Conservation (phyloP, 495 filamentous ascomycete species). For the Aspergillus campestris region DNA sequence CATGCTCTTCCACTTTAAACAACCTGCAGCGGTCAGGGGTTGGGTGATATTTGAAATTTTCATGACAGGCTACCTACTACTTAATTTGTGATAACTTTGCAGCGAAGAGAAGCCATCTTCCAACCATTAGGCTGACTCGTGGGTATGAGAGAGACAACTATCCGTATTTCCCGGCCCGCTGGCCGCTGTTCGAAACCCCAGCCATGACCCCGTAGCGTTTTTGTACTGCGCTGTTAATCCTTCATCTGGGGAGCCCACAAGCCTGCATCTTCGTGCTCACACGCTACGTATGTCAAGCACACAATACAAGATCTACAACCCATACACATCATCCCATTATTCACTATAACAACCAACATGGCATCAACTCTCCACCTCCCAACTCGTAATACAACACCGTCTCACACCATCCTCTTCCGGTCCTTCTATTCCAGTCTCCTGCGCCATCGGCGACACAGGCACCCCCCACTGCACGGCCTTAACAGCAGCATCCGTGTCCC, state of each 20-base stretch:
- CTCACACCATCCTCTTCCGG: no score
- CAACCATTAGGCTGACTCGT: slow-evolving; percentile 24
- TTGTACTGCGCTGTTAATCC: slow-evolving; percentile 30
- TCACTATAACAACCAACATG: no score
- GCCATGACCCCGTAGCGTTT: slow-evolving; percentile 25
- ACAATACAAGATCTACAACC: no score
- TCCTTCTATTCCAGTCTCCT: no score
- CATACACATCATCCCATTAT: no score
- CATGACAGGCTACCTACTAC: slow-evolving; percentile 15
- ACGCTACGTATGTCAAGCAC: slow-evolving; percentile 3
- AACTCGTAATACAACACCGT: no score
- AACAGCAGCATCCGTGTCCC: no score
- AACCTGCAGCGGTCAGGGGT: no score
- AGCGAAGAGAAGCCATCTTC: slow-evolving; percentile 16
- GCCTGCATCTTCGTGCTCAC: slow-evolving; percentile 36
- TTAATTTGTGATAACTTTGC: slow-evolving; percentile 18
- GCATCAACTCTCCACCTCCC: no score
- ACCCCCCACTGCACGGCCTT: no score
- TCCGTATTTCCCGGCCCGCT: slow-evolving; percentile 23
- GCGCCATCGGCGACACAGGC: no score
- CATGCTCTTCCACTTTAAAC: no score
- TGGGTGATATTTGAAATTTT: slow-evolving; percentile 2
- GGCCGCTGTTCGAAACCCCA: slow-evolving; percentile 28
- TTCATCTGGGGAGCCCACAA: slow-evolving; percentile 34
- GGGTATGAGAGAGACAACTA: slow-evolving; percentile 30